These are phyloP conservation scores for Phytophthora capsici DNA, from an alignment of 352 stramenopile genomes.

Conservation along the genomic window DNA sequence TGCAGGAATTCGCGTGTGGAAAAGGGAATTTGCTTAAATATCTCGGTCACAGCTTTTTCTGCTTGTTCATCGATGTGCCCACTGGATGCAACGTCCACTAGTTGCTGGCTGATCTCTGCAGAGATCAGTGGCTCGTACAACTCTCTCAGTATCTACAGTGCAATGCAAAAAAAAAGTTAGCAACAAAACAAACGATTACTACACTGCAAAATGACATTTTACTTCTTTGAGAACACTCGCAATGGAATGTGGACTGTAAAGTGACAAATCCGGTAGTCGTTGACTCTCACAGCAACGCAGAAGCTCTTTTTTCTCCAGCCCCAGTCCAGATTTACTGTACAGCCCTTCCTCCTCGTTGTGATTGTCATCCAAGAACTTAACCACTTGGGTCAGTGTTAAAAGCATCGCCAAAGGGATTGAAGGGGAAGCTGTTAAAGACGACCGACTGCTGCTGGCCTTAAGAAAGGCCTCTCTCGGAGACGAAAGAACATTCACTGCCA, in stretches of 20 bases:
- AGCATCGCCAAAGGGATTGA: conserved; percentile 46
- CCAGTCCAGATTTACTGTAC: conserved; percentile 45
- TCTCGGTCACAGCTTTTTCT: conserved; percentile 23
- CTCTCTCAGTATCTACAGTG: conserved; percentile 47
- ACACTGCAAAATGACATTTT: conserved; percentile 17
- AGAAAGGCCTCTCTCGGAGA: conserved; percentile 29
- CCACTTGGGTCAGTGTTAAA: conserved; percentile 39
- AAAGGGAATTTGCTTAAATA: conserved; percentile 45
- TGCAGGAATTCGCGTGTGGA: conserved; percentile 53
- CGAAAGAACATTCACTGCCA: conserved; percentile 23
- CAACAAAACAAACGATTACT: neutral
- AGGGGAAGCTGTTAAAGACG: neutral
- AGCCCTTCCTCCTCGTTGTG: conserved; percentile 54
- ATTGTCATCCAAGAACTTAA: conserved; percentile 57
- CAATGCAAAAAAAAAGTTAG: neutral
- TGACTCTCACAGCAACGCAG: conserved; percentile 21
- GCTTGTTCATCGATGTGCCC: conserved; percentile 10
- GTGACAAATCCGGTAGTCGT: conserved; percentile 41
- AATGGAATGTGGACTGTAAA: conserved; percentile 56
- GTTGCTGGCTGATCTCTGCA: conserved; percentile 37
- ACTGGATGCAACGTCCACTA: conserved; percentile 38
- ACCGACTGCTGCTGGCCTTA: conserved; percentile 20
- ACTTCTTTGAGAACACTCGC: conserved; percentile 53
- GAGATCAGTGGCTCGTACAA: conserved; percentile 54
- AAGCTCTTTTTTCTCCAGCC: conserved; percentile 35